Evolutionary conservation across 352 stramenopile genomes (phyloP).

Genomic region (Phytophthora sansomeana): DNA sequence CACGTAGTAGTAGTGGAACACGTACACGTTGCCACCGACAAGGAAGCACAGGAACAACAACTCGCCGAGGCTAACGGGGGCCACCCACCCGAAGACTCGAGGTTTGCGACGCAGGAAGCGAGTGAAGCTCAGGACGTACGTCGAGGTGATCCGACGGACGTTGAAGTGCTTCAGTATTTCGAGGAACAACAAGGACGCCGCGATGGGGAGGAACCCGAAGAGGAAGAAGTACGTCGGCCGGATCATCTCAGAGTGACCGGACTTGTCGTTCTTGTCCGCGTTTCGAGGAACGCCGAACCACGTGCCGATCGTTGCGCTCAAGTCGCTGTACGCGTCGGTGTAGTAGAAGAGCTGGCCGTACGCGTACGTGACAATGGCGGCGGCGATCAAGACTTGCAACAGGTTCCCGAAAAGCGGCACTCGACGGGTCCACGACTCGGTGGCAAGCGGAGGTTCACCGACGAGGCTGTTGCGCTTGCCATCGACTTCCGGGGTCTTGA

Average conservation of each 20-base stretch:
- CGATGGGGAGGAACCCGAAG: slow-evolving; percentile 49
- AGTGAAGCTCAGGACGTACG: slow-evolving; percentile 33
- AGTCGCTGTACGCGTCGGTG: slow-evolving; percentile 21
- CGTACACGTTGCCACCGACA: slow-evolving; percentile 40
- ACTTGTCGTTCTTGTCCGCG: slow-evolving; percentile 12
- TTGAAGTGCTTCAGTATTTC: slow-evolving; percentile 52
- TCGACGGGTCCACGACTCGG: slow-evolving; percentile 1
- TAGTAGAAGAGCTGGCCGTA: slow-evolving; percentile 38
- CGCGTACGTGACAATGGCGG: slow-evolving; percentile 36
- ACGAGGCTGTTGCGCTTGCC: slow-evolving; percentile 29
- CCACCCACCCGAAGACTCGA: slow-evolving; percentile 26
- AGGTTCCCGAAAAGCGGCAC: slow-evolving; percentile 34
- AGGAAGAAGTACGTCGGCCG: slow-evolving; percentile 61
- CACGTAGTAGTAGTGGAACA: slow-evolving; percentile 34
- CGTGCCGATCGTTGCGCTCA: slow-evolving; percentile 20
- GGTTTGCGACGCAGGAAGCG: slow-evolving; percentile 53
- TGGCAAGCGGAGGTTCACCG: not conserved
- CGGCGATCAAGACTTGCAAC: slow-evolving; percentile 37
- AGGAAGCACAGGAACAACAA: slow-evolving; percentile 33
- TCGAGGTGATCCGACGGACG: slow-evolving; percentile 40
- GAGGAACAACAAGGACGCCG: slow-evolving; percentile 45
- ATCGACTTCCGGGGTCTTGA: slow-evolving; percentile 36
- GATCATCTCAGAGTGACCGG: slow-evolving; percentile 55
- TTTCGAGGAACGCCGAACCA: slow-evolving; percentile 41
- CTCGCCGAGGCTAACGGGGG: slow-evolving; percentile 46